Evolutionary conservation across 148 eudicot species (phyloP), one percentile per base, ranked within the genome.

Genomic region (Silene uniflora): DNA sequence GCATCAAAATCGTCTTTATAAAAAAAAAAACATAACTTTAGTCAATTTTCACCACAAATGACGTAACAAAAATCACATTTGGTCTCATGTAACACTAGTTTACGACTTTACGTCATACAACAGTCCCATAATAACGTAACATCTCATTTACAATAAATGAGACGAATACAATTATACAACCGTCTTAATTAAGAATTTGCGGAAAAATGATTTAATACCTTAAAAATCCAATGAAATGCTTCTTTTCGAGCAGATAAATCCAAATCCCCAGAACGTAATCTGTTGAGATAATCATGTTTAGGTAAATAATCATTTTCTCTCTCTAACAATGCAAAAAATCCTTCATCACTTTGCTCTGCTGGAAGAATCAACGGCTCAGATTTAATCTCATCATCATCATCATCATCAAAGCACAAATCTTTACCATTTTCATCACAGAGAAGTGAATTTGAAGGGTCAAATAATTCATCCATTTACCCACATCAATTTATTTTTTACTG

Each of bases 161-260:
- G 35, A 32, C 35, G 35, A 2, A 3, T 32, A 32, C 35, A 5
- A 32, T 32, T 2, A 39, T 39, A 39, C 44, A 39, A 39, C 44
- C 10, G 44, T 39, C 44, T 39, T 39, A 39, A 6, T 7, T 39
- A 39, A 39, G 44, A 39, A 6, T 39, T 39, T 39, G 44, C 44
- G 10, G 9, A 39, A 39, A 39, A 35, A 39, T 39, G 6, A 39
- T 39, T 39, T 39, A 39, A 39, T 39, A 93, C 98, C 98, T 91
- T 93, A 27, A 49, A 84, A 87, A 93, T 91, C 98, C 97, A 91
- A 82, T 91, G 88, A 83, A 91, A 76, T 63, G 91, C 93, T 62
- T 88, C 83, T 62, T 65, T 84, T 52, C 98, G 87, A 69, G 82
- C 72, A 81, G 65, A 54, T 84, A 87, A 79, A 73, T 91, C 84